These are phyloP conservation scores for Scutellaria galericulata DNA, from an alignment of 257 asterid species.

Conservation along the genomic window DNA sequence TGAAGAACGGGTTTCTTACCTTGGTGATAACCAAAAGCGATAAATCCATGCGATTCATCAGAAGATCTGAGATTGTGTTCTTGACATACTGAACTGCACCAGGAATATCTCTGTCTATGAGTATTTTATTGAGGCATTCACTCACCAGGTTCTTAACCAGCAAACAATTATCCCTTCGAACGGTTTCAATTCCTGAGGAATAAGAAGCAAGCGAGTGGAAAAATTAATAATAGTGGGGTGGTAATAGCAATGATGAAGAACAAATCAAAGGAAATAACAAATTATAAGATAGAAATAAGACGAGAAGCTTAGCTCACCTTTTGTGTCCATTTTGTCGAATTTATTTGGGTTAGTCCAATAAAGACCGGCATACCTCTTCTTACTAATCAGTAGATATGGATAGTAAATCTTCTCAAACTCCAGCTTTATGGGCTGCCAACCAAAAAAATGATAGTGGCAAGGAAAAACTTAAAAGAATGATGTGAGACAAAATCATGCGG, in stretches of 20 bases:
- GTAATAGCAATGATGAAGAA: constrained; percentile 22
- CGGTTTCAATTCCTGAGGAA: constrained; percentile 91
- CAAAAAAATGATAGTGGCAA: constrained; percentile 23
- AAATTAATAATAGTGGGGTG: constrained; percentile 14
- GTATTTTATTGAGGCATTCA: constrained; percentile 92
- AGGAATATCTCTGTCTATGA: constrained; percentile 87
- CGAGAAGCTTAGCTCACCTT: constrained; percentile 65
- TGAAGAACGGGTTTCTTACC: constrained; percentile 45
- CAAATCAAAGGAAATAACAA: constrained; percentile 26
- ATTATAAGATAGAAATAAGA: constrained; percentile 28
- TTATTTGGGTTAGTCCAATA: constrained; percentile 94
- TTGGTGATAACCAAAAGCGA: constrained; percentile 97
- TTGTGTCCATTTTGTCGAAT: constrained; percentile 96
- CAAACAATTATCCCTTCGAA: constrained; percentile 94
- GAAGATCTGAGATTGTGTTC: constrained; percentile 94
- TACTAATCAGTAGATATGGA: constrained; percentile 93
- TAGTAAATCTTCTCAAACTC: constrained; percentile 97
- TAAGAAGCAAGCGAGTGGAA: constrained; percentile 7
- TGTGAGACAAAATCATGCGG: constrained; percentile 13
- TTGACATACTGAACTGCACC: constrained; percentile 98
- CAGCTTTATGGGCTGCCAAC: constrained; percentile 84
- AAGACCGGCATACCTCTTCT: constrained; percentile 99
- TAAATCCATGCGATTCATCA: constrained; percentile 96
- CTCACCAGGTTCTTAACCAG: constrained; percentile 89
- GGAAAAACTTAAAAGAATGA: constrained; percentile 13